Percentiles rank a stretch among this genome's conserved stretches.
Conservation (phyloP, 345 rosid species). For the Hypericum androsaemum region DNA sequence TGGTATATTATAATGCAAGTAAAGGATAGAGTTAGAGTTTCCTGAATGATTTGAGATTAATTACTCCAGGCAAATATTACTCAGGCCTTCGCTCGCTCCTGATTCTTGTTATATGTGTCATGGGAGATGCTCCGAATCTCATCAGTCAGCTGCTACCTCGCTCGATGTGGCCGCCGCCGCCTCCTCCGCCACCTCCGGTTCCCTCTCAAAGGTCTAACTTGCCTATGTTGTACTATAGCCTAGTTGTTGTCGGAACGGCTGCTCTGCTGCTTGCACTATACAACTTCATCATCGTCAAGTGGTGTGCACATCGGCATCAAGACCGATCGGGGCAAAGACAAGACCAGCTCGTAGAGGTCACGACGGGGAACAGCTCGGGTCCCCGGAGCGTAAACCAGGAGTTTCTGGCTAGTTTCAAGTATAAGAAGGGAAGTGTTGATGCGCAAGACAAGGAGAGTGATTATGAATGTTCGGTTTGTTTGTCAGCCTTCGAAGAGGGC, state of each 20-base stretch:
- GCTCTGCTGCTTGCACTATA: constrained; percentile 22
- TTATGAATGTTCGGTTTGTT: constrained; percentile 30
- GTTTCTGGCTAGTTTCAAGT: constrained; percentile 18
- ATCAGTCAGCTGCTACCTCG: background rate
- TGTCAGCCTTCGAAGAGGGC: constrained; percentile 28
- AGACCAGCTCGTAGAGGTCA: background rate
- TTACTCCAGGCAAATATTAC: too few species aligned
- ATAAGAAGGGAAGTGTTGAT: constrained; percentile 5
- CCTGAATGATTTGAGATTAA: too few species aligned
- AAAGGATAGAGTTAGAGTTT: too few species aligned
- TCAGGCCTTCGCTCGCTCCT: too few species aligned
- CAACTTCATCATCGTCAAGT: constrained; percentile 29
- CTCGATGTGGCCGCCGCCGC: background rate
- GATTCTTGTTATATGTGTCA: background rate
- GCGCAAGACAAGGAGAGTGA: constrained; percentile 24
- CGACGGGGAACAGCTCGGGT: background rate
- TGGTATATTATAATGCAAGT: background rate
- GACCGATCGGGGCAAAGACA: background rate
- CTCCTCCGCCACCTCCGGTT: constrained; percentile 9
- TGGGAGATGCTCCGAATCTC: constrained; percentile 14
- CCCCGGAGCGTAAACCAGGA: background rate
- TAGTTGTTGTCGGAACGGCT: constrained; percentile 25
- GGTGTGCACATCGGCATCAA: constrained; percentile 4
- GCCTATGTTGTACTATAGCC: constrained; percentile 42
- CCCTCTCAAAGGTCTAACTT: constrained; percentile 12